phyloP scores from a whole-genome alignment of 108 stramenopile genomes.

The Discostella stelligeroides region DNA sequence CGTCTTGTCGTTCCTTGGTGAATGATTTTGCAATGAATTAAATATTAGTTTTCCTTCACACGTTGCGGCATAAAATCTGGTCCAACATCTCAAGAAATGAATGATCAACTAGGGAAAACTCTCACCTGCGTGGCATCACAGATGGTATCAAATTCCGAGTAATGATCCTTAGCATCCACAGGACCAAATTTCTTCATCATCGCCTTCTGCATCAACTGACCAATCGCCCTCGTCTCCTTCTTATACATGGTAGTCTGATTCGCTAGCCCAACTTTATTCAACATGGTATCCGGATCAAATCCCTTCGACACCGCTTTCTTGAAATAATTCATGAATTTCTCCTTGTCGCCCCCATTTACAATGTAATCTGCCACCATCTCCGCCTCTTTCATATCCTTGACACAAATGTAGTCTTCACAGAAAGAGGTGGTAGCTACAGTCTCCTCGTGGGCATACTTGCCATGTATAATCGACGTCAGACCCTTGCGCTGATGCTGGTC shows the following conservation, averaged over 20 bases:
- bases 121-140: conserved; percentile 97
- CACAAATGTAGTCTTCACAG: conserved; percentile 93
- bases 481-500: conserved; percentile 89
- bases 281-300: conserved; percentile 95
- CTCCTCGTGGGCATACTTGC: conserved; percentile 96
- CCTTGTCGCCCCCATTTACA: conserved; percentile 91
- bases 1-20: conserved; percentile 90
- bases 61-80: neutral
- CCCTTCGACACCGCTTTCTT: conserved; percentile 88
- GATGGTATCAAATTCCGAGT: conserved; percentile 96
- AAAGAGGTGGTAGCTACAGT: conserved; percentile 93
- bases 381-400: conserved; percentile 95
- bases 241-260: conserved; percentile 99
- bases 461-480: conserved; percentile 92
- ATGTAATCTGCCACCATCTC: conserved; percentile 95
- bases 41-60: neutral
- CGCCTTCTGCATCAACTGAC: conserved; percentile 90
- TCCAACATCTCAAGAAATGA: neutral
- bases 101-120: neutral
- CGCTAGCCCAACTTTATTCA: conserved; percentile 92
- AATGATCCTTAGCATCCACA: conserved; percentile 75
- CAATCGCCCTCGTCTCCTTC: conserved; percentile 95
- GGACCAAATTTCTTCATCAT: conserved; percentile 92
- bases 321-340: conserved; percentile 87
- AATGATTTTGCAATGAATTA: too few relatives aligned